Evolutionary conservation across 2,329 filamentous ascomycete genomes (phyloP).

Genomic region (Cladosporium sphaerospermum): DNA sequence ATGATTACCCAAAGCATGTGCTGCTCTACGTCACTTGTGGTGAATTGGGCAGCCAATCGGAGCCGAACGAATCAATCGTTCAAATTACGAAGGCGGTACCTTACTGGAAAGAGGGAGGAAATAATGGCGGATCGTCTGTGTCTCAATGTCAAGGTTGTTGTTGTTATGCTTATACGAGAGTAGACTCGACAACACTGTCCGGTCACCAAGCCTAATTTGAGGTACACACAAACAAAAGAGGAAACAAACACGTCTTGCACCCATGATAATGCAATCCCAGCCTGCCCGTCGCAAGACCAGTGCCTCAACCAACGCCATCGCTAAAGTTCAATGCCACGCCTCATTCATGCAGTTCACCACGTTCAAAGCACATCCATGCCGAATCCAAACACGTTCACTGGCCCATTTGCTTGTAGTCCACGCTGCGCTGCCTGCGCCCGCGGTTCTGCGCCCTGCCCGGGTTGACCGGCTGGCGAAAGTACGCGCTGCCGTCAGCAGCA

Average conservation of each 20-base stretch:
- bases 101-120: too few species aligned
- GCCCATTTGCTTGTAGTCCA: conserved; percentile 76
- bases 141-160: neutral
- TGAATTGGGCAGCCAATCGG: too few species aligned
- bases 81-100: too few species aligned
- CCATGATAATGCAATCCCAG: neutral
- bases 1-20: too few species aligned
- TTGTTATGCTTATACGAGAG: conserved; percentile 4
- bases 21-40: too few species aligned
- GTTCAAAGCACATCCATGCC: neutral
- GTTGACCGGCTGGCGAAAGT: conserved; percentile 93
- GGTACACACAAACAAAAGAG: neutral
- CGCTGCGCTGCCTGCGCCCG: conserved; percentile 57
- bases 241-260: neutral
- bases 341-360: neutral
- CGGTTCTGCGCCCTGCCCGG: conserved; percentile 76
- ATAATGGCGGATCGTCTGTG: too few species aligned
- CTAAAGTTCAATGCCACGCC: neutral
- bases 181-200: neutral
- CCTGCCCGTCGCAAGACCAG: neutral
- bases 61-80: too few species aligned
- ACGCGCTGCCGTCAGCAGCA: conserved; percentile 68
- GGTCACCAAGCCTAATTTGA: neutral
- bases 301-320: conserved; percentile 8
- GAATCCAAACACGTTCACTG: neutral